A percentile compares a stretch with the other conserved stretches of the same genome.
Evolutionary conservation across 179 eudicot species (phyloP).

Genomic region (Heliamphora pulchella): DNA sequence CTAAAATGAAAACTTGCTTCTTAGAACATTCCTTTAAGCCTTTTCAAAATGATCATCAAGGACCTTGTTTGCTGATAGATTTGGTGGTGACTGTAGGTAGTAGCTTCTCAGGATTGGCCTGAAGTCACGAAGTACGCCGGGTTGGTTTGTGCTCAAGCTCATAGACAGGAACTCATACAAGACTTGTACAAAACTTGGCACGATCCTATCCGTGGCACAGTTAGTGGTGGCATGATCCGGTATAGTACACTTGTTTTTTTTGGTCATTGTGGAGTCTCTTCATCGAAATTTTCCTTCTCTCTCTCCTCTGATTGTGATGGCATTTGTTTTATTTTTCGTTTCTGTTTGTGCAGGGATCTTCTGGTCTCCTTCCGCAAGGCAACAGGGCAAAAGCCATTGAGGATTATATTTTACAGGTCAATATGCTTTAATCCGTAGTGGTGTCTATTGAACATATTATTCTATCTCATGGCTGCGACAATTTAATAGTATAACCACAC

Average conservation of each 20-base stretch:
- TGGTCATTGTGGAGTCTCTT: neutral
- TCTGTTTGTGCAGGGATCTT: constrained; percentile 42
- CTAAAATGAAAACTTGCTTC: neutral
- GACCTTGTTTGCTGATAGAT: neutral
- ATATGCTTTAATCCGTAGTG: neutral
- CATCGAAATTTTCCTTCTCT: neutral
- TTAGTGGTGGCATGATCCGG: constrained; percentile 88
- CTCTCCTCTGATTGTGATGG: neutral
- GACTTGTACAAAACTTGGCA: constrained; percentile 71
- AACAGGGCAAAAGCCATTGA: constrained; percentile 56
- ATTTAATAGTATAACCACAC: no score
- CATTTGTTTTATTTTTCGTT: neutral
- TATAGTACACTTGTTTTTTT: constrained; percentile 19
- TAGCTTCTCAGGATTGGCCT: constrained; percentile 98
- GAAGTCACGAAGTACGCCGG: constrained; percentile 93
- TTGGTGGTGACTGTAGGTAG: constrained; percentile 45
- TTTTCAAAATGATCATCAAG: neutral
- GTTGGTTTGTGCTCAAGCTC: constrained; percentile 85
- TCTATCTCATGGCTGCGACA: neutral
- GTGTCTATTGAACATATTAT: neutral
- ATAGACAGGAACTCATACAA: constrained; percentile 82
- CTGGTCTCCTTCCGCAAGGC: constrained; percentile 55
- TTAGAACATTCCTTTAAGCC: neutral
- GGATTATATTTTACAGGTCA: constrained; percentile 56
- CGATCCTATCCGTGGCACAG: constrained; percentile 61